Evolutionary conservation across 345 rosid species (phyloP).

Genomic region (Brassica incana): DNA sequence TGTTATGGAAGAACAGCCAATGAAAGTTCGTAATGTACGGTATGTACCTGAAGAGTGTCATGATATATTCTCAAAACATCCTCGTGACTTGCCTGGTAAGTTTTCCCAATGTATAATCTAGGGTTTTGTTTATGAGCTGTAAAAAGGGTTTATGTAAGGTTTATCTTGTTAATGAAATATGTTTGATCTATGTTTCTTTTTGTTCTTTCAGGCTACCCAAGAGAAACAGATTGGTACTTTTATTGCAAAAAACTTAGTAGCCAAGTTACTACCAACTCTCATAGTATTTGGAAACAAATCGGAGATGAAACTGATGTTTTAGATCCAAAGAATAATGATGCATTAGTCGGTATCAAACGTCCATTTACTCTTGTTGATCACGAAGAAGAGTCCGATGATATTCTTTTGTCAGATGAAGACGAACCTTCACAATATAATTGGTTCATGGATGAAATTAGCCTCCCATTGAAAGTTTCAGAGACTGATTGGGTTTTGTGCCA

Average conservation of each 20-base stretch:
- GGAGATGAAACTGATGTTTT: conserved; percentile 15
- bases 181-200: background rate
- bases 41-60: conserved; percentile 47
- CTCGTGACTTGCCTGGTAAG: conserved; percentile 64
- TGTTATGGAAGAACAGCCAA: conserved; percentile 39
- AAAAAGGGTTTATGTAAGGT: background rate
- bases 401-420: conserved; percentile 6
- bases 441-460: conserved; percentile 37
- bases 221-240: conserved; percentile 22
- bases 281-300: conserved; percentile 11
- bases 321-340: background rate
- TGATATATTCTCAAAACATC: conserved; percentile 58
- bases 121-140: background rate
- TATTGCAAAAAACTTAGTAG: background rate
- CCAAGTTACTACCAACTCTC: background rate
- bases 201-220: conserved; percentile 3
- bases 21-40: conserved; percentile 47
- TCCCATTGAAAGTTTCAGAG: conserved; percentile 11
- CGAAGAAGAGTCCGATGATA: background rate
- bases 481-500: conserved; percentile 29
- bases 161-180: background rate
- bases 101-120: background rate
- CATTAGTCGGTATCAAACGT: conserved; percentile 23
- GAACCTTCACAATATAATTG: conserved; percentile 13
- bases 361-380: conserved; percentile 8